Base-by-base conservation (phyloP, 2,329 filamentous ascomycete species). In the Chaetomium olivaceum region DNA sequence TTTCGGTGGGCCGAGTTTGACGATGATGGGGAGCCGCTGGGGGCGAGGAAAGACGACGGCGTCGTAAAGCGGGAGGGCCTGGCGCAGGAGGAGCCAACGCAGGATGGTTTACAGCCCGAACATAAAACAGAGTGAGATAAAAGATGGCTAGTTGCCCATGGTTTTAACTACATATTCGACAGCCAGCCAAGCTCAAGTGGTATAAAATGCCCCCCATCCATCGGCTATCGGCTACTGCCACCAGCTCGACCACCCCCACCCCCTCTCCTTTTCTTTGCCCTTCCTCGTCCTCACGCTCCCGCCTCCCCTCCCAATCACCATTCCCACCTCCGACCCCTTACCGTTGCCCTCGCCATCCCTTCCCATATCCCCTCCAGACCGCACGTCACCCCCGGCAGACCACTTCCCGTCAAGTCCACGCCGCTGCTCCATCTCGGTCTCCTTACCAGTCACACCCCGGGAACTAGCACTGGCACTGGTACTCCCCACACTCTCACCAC, bases 1-100 rank as follows among this genome's bases (percentile, higher is more conserved):
- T 96, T 97, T 71, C 83, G 91, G 68, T 97, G 93, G 93, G 92
- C 91, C 0, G 85, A 89, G 62, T 96, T 97, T 77, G 89, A 94
- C 71, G 88, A 96, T 43, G 90, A 97, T 75, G 94, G 94, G 1
- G 87, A 91, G 71, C 93, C 93, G 5, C n/a, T 58, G 16, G 56
- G 33, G 16, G 8, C 21, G 14, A 50, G 39, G 23, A 19, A 39
- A 2, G 59, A 21, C 2, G 19, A 8, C 1, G 12, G 14, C 2
- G 12, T 19, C 2, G 12, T 19, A 11, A 11, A 46, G 46, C 2
- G 1, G 12, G 21, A 52, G 4, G 54, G 21, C 43, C 11, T 36
- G 39, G 21, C 0, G 11, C 4, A 4, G 23, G n/a, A 51, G 3
- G 52, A n/a, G 51, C 16, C 25, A 27, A n/a, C 1, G 9, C 4